A percentile compares a stretch with the other conserved stretches of the same genome.
phyloP scores from a whole-genome alignment of 306 rosid genomes.

The Astragalus membranaceus region DNA sequence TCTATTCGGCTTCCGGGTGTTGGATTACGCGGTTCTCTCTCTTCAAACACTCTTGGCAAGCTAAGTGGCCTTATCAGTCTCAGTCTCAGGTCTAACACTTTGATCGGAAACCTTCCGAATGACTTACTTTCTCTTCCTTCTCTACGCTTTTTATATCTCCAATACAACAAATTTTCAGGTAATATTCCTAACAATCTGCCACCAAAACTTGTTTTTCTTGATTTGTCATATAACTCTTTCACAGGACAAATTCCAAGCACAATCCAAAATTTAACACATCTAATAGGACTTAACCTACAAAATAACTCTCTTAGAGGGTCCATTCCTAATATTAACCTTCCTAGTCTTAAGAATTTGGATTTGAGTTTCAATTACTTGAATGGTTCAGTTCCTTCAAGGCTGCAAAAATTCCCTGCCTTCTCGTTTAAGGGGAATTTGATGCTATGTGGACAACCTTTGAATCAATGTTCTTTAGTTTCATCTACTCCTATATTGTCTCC shows the following conservation, averaged over 20 bases:
- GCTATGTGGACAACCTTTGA: constrained; percentile 72
- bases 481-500: constrained; percentile 29
- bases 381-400: constrained; percentile 60
- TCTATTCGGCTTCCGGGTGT: constrained; percentile 65
- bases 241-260: constrained; percentile 54
- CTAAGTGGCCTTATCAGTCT: constrained; percentile 50
- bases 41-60: constrained; percentile 60
- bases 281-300: constrained; percentile 48
- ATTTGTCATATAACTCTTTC: constrained; percentile 69
- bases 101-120: constrained; percentile 58
- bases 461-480: constrained; percentile 38
- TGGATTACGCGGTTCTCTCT: constrained; percentile 61
- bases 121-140: constrained; percentile 68
- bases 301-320: constrained; percentile 64
- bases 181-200: constrained; percentile 45
- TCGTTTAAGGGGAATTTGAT: constrained; percentile 58
- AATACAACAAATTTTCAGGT: constrained; percentile 64
- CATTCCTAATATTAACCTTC: constrained; percentile 53
- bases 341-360: constrained; percentile 49
- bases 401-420: constrained; percentile 50
- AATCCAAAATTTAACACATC: constrained; percentile 43
- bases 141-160: constrained; percentile 50
- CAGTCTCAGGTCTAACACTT: constrained; percentile 72
- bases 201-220: constrained; percentile 48
- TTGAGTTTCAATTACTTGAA: constrained; percentile 68